Evolutionary conservation across 2,329 filamentous ascomycete species (phyloP), one percentile per base, ranked within the genome.

Genomic region (Hymenoscyphus scutula): DNA sequence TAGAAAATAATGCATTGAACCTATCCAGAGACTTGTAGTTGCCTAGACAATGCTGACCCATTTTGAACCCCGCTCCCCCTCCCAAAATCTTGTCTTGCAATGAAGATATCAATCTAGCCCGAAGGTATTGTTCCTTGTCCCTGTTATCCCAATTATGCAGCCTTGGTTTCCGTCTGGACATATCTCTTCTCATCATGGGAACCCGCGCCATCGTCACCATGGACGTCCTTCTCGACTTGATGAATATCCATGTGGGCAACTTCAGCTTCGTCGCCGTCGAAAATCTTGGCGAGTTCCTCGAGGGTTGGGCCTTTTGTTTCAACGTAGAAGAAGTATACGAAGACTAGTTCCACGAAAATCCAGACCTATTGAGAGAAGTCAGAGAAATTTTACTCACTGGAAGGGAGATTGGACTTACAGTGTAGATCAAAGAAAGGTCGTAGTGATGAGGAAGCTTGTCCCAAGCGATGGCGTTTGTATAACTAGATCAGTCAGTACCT

Each of bases 231-330:
- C 68, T 84, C 80, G 53, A 85, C 79, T 71, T 84, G 79, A 30
- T 79, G 76, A 53, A 85, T 74, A 71, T 84, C 80, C 64, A 86
- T 78, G 66, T 82, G 79, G 6, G 79, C 82, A 13, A 84, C 80
- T 57, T 66, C 61, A 8, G 83, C 84, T 37, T 82, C 78, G 30
- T 86, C 82, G 45, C 86, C 88, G 68, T 90, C 88, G 69, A 91
- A 90, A 73, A 90, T 89, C 70, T 84, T 83, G 55, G 87, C 84
- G 65, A 89, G 82, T 72, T 89, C 86, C 73, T 90, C 88, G 0
- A 91, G 84, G 1, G 87, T 90, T 0, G 86, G 85, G 3, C 88
- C 87, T 70, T 84, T 86, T 19, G 88, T 91, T 77, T 91, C 88
- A 61, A 88, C 81, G 73, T 87, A 88, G 74, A 88, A 82, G 77